A percentile compares a stretch with the other conserved stretches of the same genome.
Evolutionary conservation across 139 green algal genomes (phyloP).

Genomic region (Coelastrella sp.): DNA sequence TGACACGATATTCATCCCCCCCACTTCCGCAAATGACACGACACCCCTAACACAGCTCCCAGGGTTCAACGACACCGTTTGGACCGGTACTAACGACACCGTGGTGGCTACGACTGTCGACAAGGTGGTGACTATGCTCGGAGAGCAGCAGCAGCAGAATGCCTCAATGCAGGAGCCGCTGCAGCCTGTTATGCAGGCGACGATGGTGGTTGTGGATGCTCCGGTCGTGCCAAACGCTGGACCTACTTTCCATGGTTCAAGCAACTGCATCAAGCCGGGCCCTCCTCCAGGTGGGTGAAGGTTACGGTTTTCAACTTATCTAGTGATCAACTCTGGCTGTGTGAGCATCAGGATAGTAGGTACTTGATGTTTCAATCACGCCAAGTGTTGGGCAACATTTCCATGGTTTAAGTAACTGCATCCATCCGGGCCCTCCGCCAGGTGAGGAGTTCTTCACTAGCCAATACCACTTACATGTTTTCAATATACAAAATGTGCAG

Average conservation of each 20-base stretch:
- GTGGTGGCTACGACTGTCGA: not conserved
- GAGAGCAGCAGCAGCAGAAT: not conserved
- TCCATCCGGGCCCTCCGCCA: no score
- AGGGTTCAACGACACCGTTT: slow-evolving; percentile 14
- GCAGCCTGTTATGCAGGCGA: not conserved
- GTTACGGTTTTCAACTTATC: no score
- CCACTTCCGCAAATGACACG: not conserved
- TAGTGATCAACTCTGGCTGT: no score
- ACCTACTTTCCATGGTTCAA: not conserved
- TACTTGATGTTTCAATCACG: no score
- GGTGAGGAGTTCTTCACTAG: no score
- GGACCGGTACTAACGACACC: not conserved
- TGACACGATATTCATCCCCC: not conserved
- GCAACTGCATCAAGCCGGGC: slow-evolving; percentile 11
- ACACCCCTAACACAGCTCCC: not conserved
- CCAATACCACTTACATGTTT: no score
- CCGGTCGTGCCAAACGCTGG: not conserved
- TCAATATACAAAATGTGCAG: no score
- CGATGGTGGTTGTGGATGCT: not conserved
- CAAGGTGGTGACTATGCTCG: no score
- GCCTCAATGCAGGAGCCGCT: not conserved
- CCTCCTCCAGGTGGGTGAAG: not conserved
- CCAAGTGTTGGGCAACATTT: no score
- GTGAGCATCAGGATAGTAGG: no score
- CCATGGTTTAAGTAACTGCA: no score